These are phyloP conservation scores for Salix purpurea DNA, from an alignment of 345 rosid species.

Conservation along the genomic window DNA sequence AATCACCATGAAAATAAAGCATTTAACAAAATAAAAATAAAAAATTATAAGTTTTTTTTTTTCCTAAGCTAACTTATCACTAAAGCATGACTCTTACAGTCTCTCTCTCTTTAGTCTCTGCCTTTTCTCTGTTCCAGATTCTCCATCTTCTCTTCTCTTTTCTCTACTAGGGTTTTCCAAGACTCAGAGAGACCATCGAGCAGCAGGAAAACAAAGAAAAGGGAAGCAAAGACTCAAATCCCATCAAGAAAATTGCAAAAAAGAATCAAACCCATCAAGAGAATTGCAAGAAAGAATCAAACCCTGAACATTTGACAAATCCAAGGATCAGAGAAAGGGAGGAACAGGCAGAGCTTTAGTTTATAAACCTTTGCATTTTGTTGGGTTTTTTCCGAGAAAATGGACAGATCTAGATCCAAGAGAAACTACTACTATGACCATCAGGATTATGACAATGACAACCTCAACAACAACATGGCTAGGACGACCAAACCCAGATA, in stretches of 20 bases:
- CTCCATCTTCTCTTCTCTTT: background rate
- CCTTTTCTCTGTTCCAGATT: background rate
- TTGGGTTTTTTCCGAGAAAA: slow-evolving; percentile 1
- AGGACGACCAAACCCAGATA: slow-evolving; percentile 69
- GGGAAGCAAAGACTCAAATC: background rate
- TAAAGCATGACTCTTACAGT: background rate
- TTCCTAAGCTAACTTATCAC: background rate
- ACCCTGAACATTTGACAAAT: background rate
- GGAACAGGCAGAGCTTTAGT: background rate
- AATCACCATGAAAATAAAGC: background rate
- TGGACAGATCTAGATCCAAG: slow-evolving; percentile 99
- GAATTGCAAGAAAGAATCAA: background rate
- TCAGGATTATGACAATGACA: slow-evolving; percentile 76
- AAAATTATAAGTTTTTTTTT: background rate
- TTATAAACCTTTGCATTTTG: background rate
- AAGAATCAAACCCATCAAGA: background rate
- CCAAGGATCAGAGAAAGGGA: background rate
- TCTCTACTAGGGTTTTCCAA: background rate
- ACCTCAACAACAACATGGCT: slow-evolving; percentile 19
- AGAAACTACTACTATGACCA: slow-evolving; percentile 79
- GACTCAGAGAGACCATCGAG: background rate
- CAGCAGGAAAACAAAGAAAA: background rate
- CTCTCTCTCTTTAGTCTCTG: background rate
- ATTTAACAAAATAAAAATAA: too few species aligned
- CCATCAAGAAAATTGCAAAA: background rate